Evolutionary conservation across 345 rosid genomes (phyloP), one percentile per base, ranked within the genome.

Genomic region (Euphorbia peplus): DNA sequence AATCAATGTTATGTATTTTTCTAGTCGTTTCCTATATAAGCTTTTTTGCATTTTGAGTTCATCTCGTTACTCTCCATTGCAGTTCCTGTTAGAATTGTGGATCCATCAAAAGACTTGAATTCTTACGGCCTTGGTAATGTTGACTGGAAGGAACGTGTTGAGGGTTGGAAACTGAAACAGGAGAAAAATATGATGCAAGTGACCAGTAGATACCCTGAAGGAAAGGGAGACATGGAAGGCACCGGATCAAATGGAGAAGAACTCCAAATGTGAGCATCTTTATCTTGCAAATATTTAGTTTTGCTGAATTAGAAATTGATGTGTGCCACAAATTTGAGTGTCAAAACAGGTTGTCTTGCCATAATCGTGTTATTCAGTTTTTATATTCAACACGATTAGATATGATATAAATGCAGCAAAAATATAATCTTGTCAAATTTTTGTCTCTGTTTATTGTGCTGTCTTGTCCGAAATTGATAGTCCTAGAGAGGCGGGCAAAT

Each of bases 131-230:
- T 95, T 71, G 92, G 92, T 58, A 90, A 86, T 81, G 89, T 95
- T 70, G 98, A 95, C 83, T 95, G 99, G 99, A 95, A 95, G 83
- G 99, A 92, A 79, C 89, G 98, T 75, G 93, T 95, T 70, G 98
- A 95, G 77, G 93, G 98, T 64, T 95, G 99, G 98, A 95, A 95
- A 79, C 93, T 90, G 76, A 95, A 90, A 69, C 99, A 95, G 86
- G 99, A 95, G 70, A 95, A 92, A 80, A 88, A 78, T 72, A 83
- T 84, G 83, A 74, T 81, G 84, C 96, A 88, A 25, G 73, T 83
- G 87, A 84, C 75, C 65, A 81, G 75, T 82, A 85, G 90, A 79
- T 83, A 80, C 70, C 37, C 80, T 69, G 98, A 91, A 81, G 96
- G 91, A 70, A 95, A 92, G 82, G 97, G 97, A 48, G 98, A 95